These are phyloP conservation scores for Saccharum spontaneum DNA, from an alignment of 176 grass and related monocot species.

Conservation along the genomic window DNA sequence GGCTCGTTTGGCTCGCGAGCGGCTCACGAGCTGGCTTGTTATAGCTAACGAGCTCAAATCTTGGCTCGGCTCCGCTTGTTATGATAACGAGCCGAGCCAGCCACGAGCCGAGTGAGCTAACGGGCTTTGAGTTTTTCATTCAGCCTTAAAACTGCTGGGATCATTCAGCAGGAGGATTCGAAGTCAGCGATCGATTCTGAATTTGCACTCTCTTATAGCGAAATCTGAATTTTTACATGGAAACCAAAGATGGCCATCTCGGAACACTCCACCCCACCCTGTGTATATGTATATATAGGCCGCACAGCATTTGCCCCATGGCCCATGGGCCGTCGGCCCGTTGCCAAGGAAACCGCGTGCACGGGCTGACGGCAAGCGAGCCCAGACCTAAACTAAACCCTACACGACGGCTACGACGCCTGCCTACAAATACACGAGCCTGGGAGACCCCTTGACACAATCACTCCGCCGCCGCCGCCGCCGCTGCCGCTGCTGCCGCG, in stretches of 20 bases:
- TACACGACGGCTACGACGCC: not conserved
- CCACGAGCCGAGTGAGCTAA: no score
- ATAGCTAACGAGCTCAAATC: no score
- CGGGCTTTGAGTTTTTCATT: no score
- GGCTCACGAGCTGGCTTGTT: no score
- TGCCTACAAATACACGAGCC: slow-evolving; percentile 43
- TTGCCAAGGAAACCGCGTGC: fast-evolving
- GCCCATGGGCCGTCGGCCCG: not conserved
- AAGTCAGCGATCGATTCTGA: no score
- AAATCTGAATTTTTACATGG: not conserved
- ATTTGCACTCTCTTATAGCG: no score
- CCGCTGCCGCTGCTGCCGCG: not conserved
- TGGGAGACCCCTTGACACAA: not conserved
- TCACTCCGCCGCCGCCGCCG: not conserved
- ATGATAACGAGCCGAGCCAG: no score
- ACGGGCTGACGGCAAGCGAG: not conserved
- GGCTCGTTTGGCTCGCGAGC: no score
- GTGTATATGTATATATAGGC: not conserved
- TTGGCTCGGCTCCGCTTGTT: no score
- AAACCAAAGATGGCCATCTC: not conserved
- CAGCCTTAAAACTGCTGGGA: no score
- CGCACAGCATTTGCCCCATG: not conserved
- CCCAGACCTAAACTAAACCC: slow-evolving; percentile 36
- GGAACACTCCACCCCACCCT: no score
- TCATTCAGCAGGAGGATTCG: no score